A percentile compares a stretch with the other conserved stretches of the same genome.
phyloP scores from a whole-genome alignment of 129 eudicot genomes.

The Arctium minus region DNA sequence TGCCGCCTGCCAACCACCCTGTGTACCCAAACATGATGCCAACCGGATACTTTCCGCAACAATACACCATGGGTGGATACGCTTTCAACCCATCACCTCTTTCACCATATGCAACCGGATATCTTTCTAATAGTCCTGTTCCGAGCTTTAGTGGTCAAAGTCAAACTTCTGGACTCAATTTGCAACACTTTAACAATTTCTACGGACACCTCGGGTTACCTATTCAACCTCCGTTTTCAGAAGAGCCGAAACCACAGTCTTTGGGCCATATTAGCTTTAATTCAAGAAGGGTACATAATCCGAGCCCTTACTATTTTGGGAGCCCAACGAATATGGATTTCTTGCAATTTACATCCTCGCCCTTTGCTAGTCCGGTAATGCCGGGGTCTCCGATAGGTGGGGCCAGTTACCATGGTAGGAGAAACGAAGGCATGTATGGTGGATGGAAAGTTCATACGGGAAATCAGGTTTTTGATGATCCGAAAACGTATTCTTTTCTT shows the following conservation, averaged over 20 bases:
- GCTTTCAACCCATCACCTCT: slow-evolving; percentile 29
- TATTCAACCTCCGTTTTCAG: slow-evolving; percentile 29
- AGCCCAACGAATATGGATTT: slow-evolving; percentile 38
- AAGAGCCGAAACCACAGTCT: slow-evolving; percentile 32
- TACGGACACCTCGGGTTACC: slow-evolving; percentile 50
- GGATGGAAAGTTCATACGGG: slow-evolving; percentile 52
- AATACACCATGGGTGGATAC: slow-evolving; percentile 42
- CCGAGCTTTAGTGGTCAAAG: slow-evolving; percentile 34
- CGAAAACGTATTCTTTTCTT: slow-evolving; percentile 44
- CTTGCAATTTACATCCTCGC: slow-evolving; percentile 36
- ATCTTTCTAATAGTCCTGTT: slow-evolving; percentile 33
- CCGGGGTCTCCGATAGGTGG: slow-evolving; percentile 43
- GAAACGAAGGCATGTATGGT: slow-evolving; percentile 39
- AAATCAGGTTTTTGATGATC: slow-evolving; percentile 24
- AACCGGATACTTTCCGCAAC: slow-evolving; percentile 47
- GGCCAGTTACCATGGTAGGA: slow-evolving; percentile 29
- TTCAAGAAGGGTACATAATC: slow-evolving; percentile 30
- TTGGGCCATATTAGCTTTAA: slow-evolving; percentile 30
- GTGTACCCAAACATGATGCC: slow-evolving; percentile 34
- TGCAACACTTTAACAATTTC: slow-evolving; percentile 38
- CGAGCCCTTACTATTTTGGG: slow-evolving; percentile 33
- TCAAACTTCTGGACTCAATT: slow-evolving; percentile 30
- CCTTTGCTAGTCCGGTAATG: slow-evolving; percentile 45
- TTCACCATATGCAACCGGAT: slow-evolving; percentile 47
- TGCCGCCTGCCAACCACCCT: slow-evolving; percentile 23